Evolutionary conservation across 306 rosid genomes (phyloP).

Genomic region (Dalbergia cultrata): DNA sequence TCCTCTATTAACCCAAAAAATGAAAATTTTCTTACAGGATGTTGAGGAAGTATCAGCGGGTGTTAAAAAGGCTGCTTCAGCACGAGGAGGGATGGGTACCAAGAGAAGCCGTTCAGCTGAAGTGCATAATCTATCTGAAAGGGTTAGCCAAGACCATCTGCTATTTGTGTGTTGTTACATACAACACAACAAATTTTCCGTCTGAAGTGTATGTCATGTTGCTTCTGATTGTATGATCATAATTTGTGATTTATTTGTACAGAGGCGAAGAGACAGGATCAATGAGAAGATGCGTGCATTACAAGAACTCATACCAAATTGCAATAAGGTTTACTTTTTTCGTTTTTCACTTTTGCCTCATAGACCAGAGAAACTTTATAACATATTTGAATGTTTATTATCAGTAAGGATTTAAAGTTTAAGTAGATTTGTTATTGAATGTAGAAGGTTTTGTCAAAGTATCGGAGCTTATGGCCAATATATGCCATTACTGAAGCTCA

Average conservation of each 20-base stretch:
- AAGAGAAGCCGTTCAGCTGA: constrained; percentile 88
- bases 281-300: constrained; percentile 92
- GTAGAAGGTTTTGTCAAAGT: neutral
- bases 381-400: constrained; percentile 26
- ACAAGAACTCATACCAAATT: constrained; percentile 92
- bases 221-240: constrained; percentile 40
- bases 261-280: constrained; percentile 88
- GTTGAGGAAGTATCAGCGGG: constrained; percentile 74
- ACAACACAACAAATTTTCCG: neutral
- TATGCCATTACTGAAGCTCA: constrained; percentile 31
- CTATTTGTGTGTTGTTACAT: constrained; percentile 11
- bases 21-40: constrained; percentile 59
- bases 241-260: constrained; percentile 43
- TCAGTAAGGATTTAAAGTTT: constrained; percentile 21
- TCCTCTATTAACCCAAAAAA: constrained; percentile 24
- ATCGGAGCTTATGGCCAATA: neutral
- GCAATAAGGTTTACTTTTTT: constrained; percentile 74
- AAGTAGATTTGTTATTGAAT: neutral
- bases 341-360: constrained; percentile 24
- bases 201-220: constrained; percentile 24
- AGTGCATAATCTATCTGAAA: constrained; percentile 93
- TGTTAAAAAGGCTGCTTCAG: constrained; percentile 54
- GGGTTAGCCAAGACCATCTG: constrained; percentile 63
- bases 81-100: constrained; percentile 57
- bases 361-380: constrained; percentile 21